Base-by-base conservation (phyloP, 352 stramenopile genomes). In the Globisporangium nodosum region DNA sequence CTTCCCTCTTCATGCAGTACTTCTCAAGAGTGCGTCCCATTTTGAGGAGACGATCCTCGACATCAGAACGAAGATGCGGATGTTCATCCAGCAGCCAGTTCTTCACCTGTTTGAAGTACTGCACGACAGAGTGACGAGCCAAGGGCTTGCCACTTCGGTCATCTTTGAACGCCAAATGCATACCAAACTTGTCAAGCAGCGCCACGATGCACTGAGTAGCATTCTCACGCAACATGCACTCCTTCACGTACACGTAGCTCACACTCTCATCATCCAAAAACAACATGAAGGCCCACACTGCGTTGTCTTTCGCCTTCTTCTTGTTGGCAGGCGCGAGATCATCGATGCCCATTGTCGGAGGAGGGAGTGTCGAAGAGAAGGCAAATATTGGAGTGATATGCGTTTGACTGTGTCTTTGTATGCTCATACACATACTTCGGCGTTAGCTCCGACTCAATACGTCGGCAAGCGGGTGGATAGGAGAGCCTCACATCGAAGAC, bases 121-220 rank as follows among this genome's bases (percentile, higher is more conserved):
- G 31, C 31, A 35, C 8, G 5, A 35, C 31, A 35, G 31, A 35
- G 31, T 35, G 31, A 35, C 31, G 4, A 35, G 40, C 40, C 13
- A 46, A n/a, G 1, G 9, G 11, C 40, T 46, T 46, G 9, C 40
- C 40, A 7, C 40, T 13, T n/a, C 12, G 0, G 9, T 13, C 40
- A n/a, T 46, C 40, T n/a, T 46, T 46, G 13, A 46, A n/a, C 40
- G 40, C 40, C 9, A 46, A n/a, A 46, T 46, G 40, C 40, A 46
- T 21, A 0, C 78, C 40, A 46, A 7, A 46, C 40, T 46, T 46
- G 18, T 46, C 13, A 46, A 46, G 16, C 49, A 53, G 21, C 8
- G 27, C 27, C 18, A 42, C 30, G 0, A 53, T 27, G 30, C 48
- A 21, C 9, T 53, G 8, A n/a, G n/a, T 12, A 5, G 46, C 13